phyloP scores from a whole-genome alignment of 768 basidiomycete genomes.

The Collybia mongolica region DNA sequence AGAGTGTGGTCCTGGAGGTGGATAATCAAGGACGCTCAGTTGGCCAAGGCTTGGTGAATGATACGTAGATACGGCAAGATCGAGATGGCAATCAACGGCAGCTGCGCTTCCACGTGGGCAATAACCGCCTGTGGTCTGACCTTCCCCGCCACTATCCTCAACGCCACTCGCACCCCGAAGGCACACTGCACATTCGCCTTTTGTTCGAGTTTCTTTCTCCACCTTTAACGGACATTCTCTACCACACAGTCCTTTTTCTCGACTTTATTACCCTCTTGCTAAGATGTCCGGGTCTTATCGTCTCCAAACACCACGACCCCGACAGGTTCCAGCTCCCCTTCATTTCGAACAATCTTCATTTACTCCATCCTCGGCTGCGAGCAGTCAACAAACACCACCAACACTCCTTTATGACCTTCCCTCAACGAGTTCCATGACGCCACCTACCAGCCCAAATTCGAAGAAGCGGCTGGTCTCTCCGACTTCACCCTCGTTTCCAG shows the following conservation, averaged over 20 bases:
- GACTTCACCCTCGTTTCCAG: constrained; percentile 53
- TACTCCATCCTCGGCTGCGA: constrained; percentile 41
- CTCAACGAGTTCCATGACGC: constrained; percentile 53
- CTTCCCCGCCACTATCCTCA: constrained; percentile 1
- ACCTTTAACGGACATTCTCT: neutral
- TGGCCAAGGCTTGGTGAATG: too few species aligned
- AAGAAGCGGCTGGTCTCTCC: constrained; percentile 47
- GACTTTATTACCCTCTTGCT: neutral
- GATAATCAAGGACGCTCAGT: too few species aligned
- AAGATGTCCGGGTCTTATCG: constrained; percentile 62
- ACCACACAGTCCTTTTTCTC: neutral
- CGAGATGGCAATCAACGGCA: neutral
- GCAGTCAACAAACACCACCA: constrained; percentile 45
- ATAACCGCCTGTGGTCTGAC: neutral
- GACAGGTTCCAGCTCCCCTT: constrained; percentile 61
- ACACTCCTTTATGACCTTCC: constrained; percentile 79
- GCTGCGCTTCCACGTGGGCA: neutral
- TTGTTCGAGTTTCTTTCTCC: neutral
- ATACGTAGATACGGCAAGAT: too few species aligned
- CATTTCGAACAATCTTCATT: constrained; percentile 49
- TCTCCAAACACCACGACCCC: constrained; percentile 61
- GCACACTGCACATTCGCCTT: neutral
- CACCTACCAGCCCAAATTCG: constrained; percentile 54
- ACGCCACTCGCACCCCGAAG: constrained; percentile 1
- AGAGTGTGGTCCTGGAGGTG: too few species aligned